These are phyloP conservation scores for Sporisorium scitamineum DNA, from an alignment of 1,284 basidiomycete species.

Conservation along the genomic window DNA sequence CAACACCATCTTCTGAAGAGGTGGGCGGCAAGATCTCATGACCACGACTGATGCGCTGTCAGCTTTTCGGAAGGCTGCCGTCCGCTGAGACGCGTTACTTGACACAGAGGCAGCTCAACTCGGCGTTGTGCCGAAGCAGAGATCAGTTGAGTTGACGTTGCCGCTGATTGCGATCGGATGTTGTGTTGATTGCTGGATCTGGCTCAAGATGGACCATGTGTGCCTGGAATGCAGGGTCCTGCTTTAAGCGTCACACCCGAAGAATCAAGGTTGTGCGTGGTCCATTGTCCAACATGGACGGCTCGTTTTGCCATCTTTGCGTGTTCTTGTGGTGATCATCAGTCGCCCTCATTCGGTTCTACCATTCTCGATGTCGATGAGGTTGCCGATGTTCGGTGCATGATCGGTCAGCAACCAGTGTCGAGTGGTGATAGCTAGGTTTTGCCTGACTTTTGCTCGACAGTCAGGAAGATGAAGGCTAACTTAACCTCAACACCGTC, in stretches of 20 bases:
- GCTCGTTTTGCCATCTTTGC: no score
- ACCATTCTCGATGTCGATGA: background rate
- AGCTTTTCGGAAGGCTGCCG: background rate
- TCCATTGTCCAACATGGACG: background rate
- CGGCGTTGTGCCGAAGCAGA: background rate
- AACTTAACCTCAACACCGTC: background rate
- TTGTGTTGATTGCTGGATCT: background rate
- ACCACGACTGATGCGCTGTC: background rate
- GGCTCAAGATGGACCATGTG: background rate
- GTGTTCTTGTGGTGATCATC: background rate
- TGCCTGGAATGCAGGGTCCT: constrained; percentile 4
- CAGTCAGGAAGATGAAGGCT: background rate
- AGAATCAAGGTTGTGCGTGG: background rate
- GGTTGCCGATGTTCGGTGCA: background rate
- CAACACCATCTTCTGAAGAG: background rate
- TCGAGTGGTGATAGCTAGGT: background rate
- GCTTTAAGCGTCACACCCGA: background rate
- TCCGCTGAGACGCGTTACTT: background rate
- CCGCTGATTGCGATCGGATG: background rate
- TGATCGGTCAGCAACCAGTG: constrained; percentile 8
- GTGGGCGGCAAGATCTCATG: background rate
- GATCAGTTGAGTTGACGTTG: background rate
- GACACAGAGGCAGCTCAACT: background rate
- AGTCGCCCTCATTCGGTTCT: background rate
- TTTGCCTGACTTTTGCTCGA: background rate